phyloP scores from a whole-genome alignment of 805 yeast genomes.

The Starmerella cellae region DNA sequence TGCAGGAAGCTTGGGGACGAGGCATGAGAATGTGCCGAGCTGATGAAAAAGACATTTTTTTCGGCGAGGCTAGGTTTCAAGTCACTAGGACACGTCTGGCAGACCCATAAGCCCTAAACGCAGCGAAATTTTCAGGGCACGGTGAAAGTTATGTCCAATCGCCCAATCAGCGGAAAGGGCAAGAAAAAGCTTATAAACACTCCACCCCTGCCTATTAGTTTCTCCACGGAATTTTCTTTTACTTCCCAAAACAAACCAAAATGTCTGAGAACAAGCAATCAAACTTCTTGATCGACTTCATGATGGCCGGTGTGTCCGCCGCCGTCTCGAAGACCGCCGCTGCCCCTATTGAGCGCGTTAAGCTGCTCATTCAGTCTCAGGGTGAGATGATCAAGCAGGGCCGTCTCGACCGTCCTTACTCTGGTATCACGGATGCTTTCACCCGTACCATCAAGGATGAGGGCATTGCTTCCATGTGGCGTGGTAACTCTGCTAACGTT shows the following conservation, averaged over 20 bases:
- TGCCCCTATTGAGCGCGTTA: conserved; percentile 90
- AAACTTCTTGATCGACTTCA: conserved; percentile 42
- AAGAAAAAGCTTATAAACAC: conserved; percentile 15
- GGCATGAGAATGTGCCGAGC: too few relatives aligned
- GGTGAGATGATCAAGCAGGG: conserved; percentile 95
- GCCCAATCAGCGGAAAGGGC: conserved; percentile 12
- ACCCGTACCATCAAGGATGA: conserved; percentile 79
- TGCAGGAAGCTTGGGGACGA: too few relatives aligned
- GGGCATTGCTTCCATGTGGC: conserved; percentile 86
- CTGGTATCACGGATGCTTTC: conserved; percentile 84
- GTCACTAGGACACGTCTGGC: neutral
- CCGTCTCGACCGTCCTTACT: conserved; percentile 70
- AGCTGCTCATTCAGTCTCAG: conserved; percentile 86
- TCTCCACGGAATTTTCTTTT: conserved; percentile 4
- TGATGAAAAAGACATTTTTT: neutral
- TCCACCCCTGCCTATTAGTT: conserved; percentile 3
- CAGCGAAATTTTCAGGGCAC: conserved; percentile 14
- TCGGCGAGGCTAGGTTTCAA: neutral
- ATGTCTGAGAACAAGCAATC: conserved; percentile 15
- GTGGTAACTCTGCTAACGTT: conserved; percentile 97
- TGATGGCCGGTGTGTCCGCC: conserved; percentile 98
- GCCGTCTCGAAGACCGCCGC: conserved; percentile 93
- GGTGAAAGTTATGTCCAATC: neutral
- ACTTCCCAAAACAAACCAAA: neutral
- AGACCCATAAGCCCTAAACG: conserved; percentile 2